Evolutionary conservation across 2,329 filamentous ascomycete species (phyloP).

Genomic region (Catunica adiposa): DNA sequence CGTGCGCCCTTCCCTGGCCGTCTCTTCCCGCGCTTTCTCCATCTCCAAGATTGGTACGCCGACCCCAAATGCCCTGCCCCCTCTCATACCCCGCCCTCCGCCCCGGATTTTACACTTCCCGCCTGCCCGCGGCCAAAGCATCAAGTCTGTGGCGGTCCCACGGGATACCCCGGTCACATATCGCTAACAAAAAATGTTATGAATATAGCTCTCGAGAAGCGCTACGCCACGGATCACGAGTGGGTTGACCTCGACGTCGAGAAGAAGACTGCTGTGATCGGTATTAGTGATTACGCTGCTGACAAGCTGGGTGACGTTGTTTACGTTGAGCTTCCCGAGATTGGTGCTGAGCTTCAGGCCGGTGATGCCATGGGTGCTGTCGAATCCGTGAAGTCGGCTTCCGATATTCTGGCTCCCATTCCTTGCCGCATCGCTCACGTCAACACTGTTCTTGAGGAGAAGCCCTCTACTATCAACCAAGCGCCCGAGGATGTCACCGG

Average conservation of each 20-base stretch:
- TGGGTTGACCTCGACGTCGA: slow-evolving; percentile 84
- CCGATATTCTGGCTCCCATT: slow-evolving; percentile 85
- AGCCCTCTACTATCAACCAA: slow-evolving; percentile 75
- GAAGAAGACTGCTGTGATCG: slow-evolving; percentile 63
- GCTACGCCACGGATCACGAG: slow-evolving; percentile 94
- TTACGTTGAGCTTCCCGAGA: slow-evolving; percentile 80
- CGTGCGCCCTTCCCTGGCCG: slow-evolving; percentile 25
- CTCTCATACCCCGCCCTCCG: neutral
- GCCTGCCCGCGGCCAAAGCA: neutral
- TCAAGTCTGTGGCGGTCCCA: neutral
- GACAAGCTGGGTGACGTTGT: slow-evolving; percentile 90
- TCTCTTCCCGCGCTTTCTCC: slow-evolving; percentile 25
- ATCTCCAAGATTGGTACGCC: slow-evolving; percentile 24
- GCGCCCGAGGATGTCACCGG: slow-evolving; percentile 68
- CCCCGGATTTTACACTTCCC: slow-evolving; percentile 1
- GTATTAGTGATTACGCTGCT: slow-evolving; percentile 84
- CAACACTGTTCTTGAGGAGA: slow-evolving; percentile 65
- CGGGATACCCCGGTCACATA: neutral
- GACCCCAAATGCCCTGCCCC: neutral
- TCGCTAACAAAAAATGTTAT: neutral
- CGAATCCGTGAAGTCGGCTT: slow-evolving; percentile 97
- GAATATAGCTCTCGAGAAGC: slow-evolving; percentile 35
- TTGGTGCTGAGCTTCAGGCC: slow-evolving; percentile 48
- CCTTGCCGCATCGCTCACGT: slow-evolving; percentile 57
- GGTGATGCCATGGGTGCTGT: slow-evolving; percentile 86